A percentile compares a stretch with the other conserved stretches of the same genome.
These are phyloP conservation scores for Hapsidospora chrysogenum DNA, from an alignment of 495 filamentous ascomycete genomes.

Conservation along the genomic window DNA sequence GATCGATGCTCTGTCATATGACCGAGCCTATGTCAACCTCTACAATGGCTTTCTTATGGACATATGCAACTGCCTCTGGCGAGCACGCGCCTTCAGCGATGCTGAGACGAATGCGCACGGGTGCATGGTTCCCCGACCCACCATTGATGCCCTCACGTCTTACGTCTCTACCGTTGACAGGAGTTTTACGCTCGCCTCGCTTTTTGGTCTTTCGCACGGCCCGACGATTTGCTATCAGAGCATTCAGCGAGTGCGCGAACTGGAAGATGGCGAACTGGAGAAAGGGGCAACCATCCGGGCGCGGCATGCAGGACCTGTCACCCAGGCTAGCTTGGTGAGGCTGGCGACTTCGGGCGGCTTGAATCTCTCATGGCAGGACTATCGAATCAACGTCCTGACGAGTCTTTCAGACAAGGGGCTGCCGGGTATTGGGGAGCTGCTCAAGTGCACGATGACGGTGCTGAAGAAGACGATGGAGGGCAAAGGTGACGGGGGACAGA, in stretches of 20 bases:
- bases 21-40: slow-evolving; percentile 38
- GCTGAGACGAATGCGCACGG: slow-evolving; percentile 56
- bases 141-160: slow-evolving; percentile 26
- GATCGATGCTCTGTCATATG: slow-evolving; percentile 15
- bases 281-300: slow-evolving; percentile 18
- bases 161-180: slow-evolving; percentile 24
- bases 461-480: slow-evolving; percentile 26
- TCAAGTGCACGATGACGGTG: slow-evolving; percentile 74
- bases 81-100: slow-evolving; percentile 52
- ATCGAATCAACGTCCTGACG: slow-evolving; percentile 53
- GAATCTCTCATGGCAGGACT: slow-evolving; percentile 54
- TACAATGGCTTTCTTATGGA: slow-evolving; percentile 89
- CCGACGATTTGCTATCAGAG: slow-evolving; percentile 46
- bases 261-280: slow-evolving; percentile 38
- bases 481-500: too few species aligned
- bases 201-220: slow-evolving; percentile 59
- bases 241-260: slow-evolving; percentile 48
- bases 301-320: slow-evolving; percentile 61
- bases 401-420: slow-evolving; percentile 51
- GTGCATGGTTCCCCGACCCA: slow-evolving; percentile 41
- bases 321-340: slow-evolving; percentile 42
- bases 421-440: slow-evolving; percentile 49
- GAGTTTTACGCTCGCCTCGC: slow-evolving; percentile 28
- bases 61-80: slow-evolving; percentile 74
- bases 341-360: slow-evolving; percentile 56